A percentile compares a stretch with the other conserved stretches of the same genome.
Evolutionary conservation across 257 asterid genomes (phyloP).

Genomic region (Scutellaria minor): DNA sequence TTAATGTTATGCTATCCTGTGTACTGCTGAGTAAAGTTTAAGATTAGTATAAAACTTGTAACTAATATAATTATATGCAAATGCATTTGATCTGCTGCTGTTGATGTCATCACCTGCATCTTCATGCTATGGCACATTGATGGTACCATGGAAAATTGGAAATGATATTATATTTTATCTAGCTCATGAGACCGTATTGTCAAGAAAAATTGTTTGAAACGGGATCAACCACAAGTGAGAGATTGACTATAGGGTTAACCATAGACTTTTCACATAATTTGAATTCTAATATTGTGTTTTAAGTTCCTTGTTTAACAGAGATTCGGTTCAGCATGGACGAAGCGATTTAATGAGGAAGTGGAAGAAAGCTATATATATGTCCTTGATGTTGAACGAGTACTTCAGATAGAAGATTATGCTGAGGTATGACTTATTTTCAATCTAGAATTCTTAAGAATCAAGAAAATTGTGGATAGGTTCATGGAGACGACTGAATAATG

Average conservation of each 20-base stretch:
- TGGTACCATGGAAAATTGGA: no score
- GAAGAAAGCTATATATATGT: conserved; percentile 65
- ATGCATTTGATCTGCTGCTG: conserved; percentile 13
- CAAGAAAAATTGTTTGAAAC: background rate
- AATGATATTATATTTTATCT: background rate
- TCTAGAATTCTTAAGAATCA: background rate
- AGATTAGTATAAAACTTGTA: background rate
- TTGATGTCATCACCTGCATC: conserved; percentile 3
- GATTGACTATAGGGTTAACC: conserved; percentile 19
- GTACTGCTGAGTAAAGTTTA: background rate
- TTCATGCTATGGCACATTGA: background rate
- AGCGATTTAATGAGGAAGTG: conserved; percentile 67
- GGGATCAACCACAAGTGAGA: conserved; percentile 1
- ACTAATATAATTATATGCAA: background rate
- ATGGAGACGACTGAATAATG: conserved; percentile 29
- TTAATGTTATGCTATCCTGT: background rate
- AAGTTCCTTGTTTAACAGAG: conserved; percentile 52
- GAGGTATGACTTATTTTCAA: conserved; percentile 64
- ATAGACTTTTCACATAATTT: conserved; percentile 14
- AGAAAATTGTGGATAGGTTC: conserved; percentile 23
- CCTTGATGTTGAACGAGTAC: conserved; percentile 72
- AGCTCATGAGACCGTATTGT: conserved; percentile 9
- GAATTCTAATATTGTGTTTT: conserved; percentile 36
- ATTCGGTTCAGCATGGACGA: conserved; percentile 67
- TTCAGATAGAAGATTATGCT: conserved; percentile 85